Conservation (phyloP, 192 early-diverging fungal species). For the Chytriomyces sp. region DNA sequence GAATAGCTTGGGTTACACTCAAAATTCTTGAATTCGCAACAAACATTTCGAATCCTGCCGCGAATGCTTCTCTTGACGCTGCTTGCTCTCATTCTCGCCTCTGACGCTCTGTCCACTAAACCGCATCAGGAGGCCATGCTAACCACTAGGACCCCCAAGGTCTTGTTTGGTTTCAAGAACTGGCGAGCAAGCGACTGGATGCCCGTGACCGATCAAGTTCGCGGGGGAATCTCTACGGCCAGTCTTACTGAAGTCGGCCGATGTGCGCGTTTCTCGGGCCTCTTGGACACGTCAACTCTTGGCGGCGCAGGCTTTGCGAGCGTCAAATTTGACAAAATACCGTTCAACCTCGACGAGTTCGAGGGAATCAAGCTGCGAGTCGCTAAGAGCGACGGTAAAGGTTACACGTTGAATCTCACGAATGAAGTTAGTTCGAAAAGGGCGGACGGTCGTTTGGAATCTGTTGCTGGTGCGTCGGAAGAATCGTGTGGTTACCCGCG, state of each 20-base stretch:
- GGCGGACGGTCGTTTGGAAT: neutral
- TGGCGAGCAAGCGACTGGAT: too few species aligned
- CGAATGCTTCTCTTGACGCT: too few species aligned
- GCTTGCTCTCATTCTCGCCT: too few species aligned
- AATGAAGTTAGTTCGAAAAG: neutral
- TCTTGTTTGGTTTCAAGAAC: too few species aligned
- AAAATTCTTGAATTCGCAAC: too few species aligned
- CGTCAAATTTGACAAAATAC: neutral
- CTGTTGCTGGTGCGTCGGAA: neutral
- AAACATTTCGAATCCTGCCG: too few species aligned
- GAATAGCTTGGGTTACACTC: slow-evolving; percentile 48
- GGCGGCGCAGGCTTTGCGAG: slow-evolving; percentile 34
- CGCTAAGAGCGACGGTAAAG: neutral
- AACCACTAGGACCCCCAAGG: too few species aligned
- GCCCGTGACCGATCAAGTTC: slow-evolving; percentile 1
- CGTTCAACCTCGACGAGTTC: neutral
- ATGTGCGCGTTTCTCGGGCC: slow-evolving; percentile 3
- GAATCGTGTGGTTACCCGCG: neutral
- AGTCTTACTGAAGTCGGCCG: neutral
- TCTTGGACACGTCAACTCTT: slow-evolving; percentile 29
- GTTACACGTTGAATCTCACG: slow-evolving; percentile 21
- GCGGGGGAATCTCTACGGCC: slow-evolving; percentile 6
- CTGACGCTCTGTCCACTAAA: too few species aligned
- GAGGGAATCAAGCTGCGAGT: neutral
- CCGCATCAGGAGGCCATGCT: too few species aligned